Conservation (phyloP, 1,284 basidiomycete species). For the Moesziomyces parantarcticus region DNA sequence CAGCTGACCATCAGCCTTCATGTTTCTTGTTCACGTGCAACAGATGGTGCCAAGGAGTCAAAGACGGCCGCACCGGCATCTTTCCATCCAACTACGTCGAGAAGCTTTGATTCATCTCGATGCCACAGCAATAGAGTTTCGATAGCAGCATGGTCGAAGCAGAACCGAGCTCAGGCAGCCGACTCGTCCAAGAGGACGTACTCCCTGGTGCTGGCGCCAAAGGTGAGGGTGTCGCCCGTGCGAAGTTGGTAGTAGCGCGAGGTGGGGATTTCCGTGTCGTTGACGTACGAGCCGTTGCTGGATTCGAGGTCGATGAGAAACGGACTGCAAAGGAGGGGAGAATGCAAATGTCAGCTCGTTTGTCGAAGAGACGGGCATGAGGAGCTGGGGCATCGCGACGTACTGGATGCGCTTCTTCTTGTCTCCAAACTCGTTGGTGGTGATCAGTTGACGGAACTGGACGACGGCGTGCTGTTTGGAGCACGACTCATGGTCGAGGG, state of each 20-base stretch:
- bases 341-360: background rate
- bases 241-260: constrained; percentile 91
- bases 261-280: constrained; percentile 83
- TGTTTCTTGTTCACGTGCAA: background rate
- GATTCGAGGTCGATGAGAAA: constrained; percentile 92
- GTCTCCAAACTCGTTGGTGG: constrained; percentile 88
- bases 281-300: constrained; percentile 93
- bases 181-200: constrained; percentile 62
- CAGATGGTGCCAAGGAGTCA: constrained; percentile 48
- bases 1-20: background rate
- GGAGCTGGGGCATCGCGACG: constrained; percentile 54
- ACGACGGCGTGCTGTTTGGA: constrained; percentile 99
- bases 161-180: constrained; percentile 5
- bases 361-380: background rate
- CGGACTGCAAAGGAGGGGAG: constrained; percentile 15
- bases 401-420: constrained; percentile 71
- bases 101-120: background rate
- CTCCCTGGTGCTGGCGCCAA: constrained; percentile 61
- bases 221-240: constrained; percentile 74
- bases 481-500: constrained; percentile 92
- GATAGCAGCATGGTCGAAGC: background rate
- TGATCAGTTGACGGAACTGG: constrained; percentile 87
- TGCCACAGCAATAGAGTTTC: background rate
- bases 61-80: constrained; percentile 37
- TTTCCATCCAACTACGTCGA: constrained; percentile 53